These are phyloP conservation scores for Tolypocladium ovalisporum DNA, from an alignment of 2,329 filamentous ascomycete species.

Conservation along the genomic window DNA sequence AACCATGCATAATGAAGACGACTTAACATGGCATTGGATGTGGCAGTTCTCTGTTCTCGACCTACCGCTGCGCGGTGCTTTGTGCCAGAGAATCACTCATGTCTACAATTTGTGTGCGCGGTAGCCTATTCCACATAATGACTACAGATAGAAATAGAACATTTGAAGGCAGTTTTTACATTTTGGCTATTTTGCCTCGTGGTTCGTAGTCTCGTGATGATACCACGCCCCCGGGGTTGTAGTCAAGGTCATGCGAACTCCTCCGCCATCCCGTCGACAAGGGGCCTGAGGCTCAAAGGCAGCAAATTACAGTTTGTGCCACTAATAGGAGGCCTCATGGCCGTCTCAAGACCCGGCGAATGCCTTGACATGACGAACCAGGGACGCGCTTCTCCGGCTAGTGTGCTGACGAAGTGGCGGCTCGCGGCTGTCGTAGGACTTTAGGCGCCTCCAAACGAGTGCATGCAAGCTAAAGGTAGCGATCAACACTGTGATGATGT, in stretches of 20 bases:
- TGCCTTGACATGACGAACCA: background rate
- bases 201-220: background rate
- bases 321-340: background rate
- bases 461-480: background rate
- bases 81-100: background rate
- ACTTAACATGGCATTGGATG: background rate
- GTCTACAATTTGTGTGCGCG: background rate
- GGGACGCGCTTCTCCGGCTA: background rate
- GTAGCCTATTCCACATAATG: background rate
- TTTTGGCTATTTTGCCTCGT: background rate
- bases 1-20: background rate
- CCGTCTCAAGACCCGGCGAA: too few relatives aligned
- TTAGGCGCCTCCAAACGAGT: background rate
- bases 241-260: background rate
- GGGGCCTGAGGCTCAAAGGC: background rate
- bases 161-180: background rate
- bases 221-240: background rate
- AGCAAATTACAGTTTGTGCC: background rate
- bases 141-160: background rate
- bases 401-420: background rate
- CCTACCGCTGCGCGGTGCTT: background rate
- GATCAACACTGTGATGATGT: background rate
- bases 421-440: background rate
- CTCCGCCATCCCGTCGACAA: too few relatives aligned
- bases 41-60: background rate